phyloP scores from a whole-genome alignment of 1,284 basidiomycete species.

The Inonotus hispidus region DNA sequence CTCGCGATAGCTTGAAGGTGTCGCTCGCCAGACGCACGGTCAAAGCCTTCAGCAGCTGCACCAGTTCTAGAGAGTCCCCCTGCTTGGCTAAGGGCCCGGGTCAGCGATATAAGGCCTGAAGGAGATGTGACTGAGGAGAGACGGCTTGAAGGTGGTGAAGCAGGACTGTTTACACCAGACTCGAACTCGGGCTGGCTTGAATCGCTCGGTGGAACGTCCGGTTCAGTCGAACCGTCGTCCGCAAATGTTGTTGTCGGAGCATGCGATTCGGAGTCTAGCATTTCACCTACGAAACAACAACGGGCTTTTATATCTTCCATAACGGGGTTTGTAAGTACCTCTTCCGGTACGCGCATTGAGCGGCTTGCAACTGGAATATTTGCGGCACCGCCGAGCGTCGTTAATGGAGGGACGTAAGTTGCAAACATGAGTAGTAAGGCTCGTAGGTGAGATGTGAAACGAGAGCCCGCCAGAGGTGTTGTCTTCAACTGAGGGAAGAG shows the following conservation, averaged over 20 bases:
- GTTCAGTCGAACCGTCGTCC: constrained; percentile 41
- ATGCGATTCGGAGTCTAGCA: constrained; percentile 38
- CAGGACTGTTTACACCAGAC: constrained; percentile 18
- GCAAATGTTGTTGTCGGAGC: constrained; percentile 38
- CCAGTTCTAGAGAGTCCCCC: constrained; percentile 22
- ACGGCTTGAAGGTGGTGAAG: constrained; percentile 30
- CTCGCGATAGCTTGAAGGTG: constrained; percentile 59
- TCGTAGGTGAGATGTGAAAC: constrained; percentile 71
- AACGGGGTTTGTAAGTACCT: constrained; percentile 67
- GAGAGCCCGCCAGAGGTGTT: constrained; percentile 76
- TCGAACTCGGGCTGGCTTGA: constrained; percentile 46
- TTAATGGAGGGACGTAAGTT: constrained; percentile 73
- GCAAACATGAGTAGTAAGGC: constrained; percentile 77
- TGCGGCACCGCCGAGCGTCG: constrained; percentile 56
- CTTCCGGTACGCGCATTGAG: constrained; percentile 62
- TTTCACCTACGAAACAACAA: constrained; percentile 70
- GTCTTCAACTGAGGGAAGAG: constrained; percentile 76
- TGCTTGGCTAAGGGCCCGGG: constrained; percentile 31
- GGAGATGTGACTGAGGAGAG: constrained; percentile 45
- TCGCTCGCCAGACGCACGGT: constrained; percentile 36
- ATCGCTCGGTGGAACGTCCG: constrained; percentile 44
- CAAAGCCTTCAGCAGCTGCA: constrained; percentile 23
- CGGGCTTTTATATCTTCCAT: constrained; percentile 81
- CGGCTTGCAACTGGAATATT: constrained; percentile 60
- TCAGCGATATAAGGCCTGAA: constrained; percentile 54